Base-by-base conservation (phyloP, 176 grass and related monocot species). In the Hordeum marinum region DNA sequence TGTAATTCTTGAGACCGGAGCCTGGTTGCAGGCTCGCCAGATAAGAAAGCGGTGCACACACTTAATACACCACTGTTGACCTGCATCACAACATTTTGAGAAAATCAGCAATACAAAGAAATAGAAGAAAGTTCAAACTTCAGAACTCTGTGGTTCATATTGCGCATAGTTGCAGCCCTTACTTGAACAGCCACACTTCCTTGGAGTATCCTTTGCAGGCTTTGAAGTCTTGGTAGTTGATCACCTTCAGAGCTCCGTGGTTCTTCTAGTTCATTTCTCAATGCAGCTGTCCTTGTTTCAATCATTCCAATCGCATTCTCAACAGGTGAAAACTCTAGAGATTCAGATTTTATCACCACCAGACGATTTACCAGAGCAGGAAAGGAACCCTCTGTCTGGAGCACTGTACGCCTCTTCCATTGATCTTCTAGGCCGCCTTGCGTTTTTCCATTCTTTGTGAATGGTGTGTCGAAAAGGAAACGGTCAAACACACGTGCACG, bases 301-400 rank as follows among this genome's bases (percentile, higher is more conserved):
- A 99, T 99, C 96, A 99, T 99, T 83, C 96, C 96, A 82, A 99
- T 99, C 2, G 96, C 96, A 79, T 99, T 99, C 71, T 99, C 96
- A 1, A 99, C 96, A 61, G 96, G 96, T 55, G 96, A 99, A 42
- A 99, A 99, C 84, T 99, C 96, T 35, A 99, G 78, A 32, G 93
- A 96, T 83, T 99, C 96, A n/a, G 91, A 95, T 66, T 96, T 96
- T 61, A 76, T 91, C 21, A 99, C 96, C 63, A 90, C 77, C 80
- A 99, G 79, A 8, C 96, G 88, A 84, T 99, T 99, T 67, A 99
- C 91, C 72, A 99, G 61, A 88, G 96, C 89, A 46, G 96, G 96
- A 90, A 99, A 99, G 45, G 96, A 95, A 24, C 96, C 96, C 70
- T 95, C 89, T 25, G 93, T 99, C 80, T 94, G 89, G 11, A 99